Conservation (phyloP, 371 early-diverging fungal genomes). For the Thermomucor indicae-seudaticae region DNA sequence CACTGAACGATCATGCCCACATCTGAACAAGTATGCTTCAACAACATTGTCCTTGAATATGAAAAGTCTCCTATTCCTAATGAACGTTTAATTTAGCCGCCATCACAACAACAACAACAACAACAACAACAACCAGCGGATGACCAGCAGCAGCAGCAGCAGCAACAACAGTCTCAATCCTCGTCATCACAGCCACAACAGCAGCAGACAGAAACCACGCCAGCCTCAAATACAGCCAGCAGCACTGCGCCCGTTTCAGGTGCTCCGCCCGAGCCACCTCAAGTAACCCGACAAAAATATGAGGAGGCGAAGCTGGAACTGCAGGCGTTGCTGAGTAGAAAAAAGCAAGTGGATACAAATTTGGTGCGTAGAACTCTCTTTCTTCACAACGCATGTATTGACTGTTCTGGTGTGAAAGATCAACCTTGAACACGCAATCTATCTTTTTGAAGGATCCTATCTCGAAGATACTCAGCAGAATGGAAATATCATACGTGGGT, state of each 20-base stretch:
- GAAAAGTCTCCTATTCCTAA: no score
- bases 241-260: constrained; percentile 3
- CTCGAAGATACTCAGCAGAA: constrained; percentile 75
- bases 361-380: constrained; percentile 30
- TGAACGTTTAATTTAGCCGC: no score
- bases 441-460: constrained; percentile 77
- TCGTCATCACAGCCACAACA: not conserved
- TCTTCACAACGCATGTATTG: not conserved
- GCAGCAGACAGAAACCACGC: constrained; percentile 2
- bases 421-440: constrained; percentile 71
- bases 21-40: no score
- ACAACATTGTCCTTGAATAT: no score
- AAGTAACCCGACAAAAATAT: constrained; percentile 55
- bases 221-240: not conserved
- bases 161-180: constrained; percentile 7
- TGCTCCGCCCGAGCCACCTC: constrained; percentile 28
- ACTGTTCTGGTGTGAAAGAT: constrained; percentile 12
- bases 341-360: constrained; percentile 60
- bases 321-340: constrained; percentile 51
- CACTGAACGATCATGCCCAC: no score
- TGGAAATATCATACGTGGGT: constrained; percentile 82
- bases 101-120: not conserved
- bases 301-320: constrained; percentile 58
- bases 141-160: not conserved
- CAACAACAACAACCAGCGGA: not conserved